Base-by-base conservation (phyloP, 2,329 filamentous ascomycete species). In the Neurospora sp. region DNA sequence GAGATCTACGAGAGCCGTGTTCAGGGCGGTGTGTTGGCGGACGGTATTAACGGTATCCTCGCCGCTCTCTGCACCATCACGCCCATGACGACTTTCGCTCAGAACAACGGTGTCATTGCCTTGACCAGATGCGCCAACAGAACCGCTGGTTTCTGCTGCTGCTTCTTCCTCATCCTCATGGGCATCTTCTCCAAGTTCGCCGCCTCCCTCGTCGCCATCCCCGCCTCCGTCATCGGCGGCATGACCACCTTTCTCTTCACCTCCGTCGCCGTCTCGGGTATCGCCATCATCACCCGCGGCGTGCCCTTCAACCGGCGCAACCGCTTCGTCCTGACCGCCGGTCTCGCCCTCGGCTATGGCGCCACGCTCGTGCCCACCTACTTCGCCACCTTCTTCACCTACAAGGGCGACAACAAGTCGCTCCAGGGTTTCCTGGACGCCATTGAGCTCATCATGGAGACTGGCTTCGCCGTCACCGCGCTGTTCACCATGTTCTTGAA, bases 91-190 rank as follows among this genome's bases (percentile, higher is more conserved):
- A 91, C 89, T 0, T 94, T 94, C 74, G 92, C 92, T 0, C 91
- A 94, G 78, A 95, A 95, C 82, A 94, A 95, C 78, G 92, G 92
- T 42, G 91, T 95, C 68, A 94, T 96, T 72, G 90, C 92, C 0
- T 83, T 96, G 66, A 96, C 92, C 0, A 86, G 91, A 17, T 95
- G 92, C 78, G 92, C 92, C 0, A 95, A 93, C 78, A 87, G 92
- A 69, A 91, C 89, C 66, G 93, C 92, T 5, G 93, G 93, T 4
- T 93, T 93, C 78, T 91, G 89, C 67, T 91, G 89, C 77, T 93
- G 86, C 78, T 84, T 91, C 76, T 93, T 93, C 82, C 85, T 96
- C 11, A 80, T 96, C 72, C 79, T 96, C 74, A 93, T 93, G 88
- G 93, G 93, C 17, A 82, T 96, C 72, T 93, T 95, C 75, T 88